Evolutionary conservation across 2,329 filamentous ascomycete genomes (phyloP).

Genomic region (Exophiala sp.): DNA sequence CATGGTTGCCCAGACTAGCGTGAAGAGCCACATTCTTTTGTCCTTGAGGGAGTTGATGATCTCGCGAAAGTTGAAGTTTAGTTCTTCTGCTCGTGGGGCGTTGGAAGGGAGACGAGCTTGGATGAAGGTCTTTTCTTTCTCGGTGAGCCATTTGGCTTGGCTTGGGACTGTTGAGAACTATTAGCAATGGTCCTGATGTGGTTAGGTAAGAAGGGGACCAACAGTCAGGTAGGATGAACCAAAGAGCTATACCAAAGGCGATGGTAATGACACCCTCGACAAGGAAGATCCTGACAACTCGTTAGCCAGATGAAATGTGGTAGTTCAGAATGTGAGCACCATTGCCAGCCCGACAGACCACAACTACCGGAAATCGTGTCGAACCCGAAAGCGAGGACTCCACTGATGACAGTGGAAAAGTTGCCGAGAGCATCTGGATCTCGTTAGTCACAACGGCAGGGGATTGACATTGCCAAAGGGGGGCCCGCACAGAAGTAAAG

Average conservation of each 20-base stretch:
- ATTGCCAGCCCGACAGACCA: slow-evolving; percentile 26
- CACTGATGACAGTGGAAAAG: slow-evolving; percentile 37
- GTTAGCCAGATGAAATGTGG: neutral
- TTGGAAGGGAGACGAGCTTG: slow-evolving; percentile 45
- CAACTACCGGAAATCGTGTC: slow-evolving; percentile 18
- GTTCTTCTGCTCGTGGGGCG: slow-evolving; percentile 39
- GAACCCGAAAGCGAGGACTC: slow-evolving; percentile 30
- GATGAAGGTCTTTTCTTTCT: slow-evolving; percentile 48
- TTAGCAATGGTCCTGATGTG: neutral
- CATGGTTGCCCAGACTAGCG: slow-evolving; percentile 46
- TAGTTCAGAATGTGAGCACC: slow-evolving; percentile 2
- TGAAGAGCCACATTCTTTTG: slow-evolving; percentile 45
- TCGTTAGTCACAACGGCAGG: too few relatives aligned
- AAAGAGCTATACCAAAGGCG: slow-evolving; percentile 37
- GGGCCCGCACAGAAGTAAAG: slow-evolving; percentile 43
- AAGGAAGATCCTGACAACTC: slow-evolving; percentile 37
- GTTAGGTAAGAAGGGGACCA: neutral
- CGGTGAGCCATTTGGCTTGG: slow-evolving; percentile 45
- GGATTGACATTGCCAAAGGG: too few relatives aligned
- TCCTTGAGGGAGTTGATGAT: slow-evolving; percentile 40
- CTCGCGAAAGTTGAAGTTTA: slow-evolving; percentile 41
- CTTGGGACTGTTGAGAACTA: slow-evolving; percentile 36
- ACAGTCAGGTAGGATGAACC: slow-evolving; percentile 42
- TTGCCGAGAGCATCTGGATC: slow-evolving; percentile 10
- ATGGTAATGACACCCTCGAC: slow-evolving; percentile 44